Evolutionary conservation across 176 grass and related monocot genomes (phyloP), one percentile per base, ranked within the genome.

Genomic region (Zoysia japonica): DNA sequence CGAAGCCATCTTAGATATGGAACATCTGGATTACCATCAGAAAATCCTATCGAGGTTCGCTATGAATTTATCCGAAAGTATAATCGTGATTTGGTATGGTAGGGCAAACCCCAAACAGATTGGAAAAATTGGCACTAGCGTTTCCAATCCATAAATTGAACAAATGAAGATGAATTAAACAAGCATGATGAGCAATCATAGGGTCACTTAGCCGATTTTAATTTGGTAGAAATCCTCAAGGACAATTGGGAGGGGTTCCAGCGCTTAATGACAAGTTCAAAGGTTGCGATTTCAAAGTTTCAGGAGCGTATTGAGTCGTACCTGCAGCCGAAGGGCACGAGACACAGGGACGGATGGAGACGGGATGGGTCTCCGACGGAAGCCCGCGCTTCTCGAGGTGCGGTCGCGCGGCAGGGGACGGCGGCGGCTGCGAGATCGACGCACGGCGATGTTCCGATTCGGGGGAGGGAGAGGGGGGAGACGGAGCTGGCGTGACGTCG

Each of bases 361-460:
- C 3, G 11, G 12, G 14, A 14, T 11, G 0, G 28, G 55, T 19
- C 59, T 9, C 11, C 10, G 47, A 42, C 9, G 62, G 48, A 53
- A 19, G 61, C 16, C 36, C 48, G 5, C 15, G 28, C 4, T 35
- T 11, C n/a, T 17, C 28, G 48, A 42, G 47, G 2, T 2, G 35
- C 11, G 28, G 11, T 44, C 38, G 40, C 63, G 17, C 63, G 76
- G 62, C 16, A 20, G 9, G 61, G 3, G 28, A 28, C 28, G 47
- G 47, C 47, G 47, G 64, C 56, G 61, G 65, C 61, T 37, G 64
- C 62, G 49, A 78, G 61, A 49, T 65, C 46, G 76, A 19, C 36
- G 35, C 13, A 15, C 61, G 61, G 47, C 46, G 36, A 74, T 59
- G 9, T 41, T 55, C 50, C 28, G 28, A 63, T 63, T 63, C 28